Evolutionary conservation across 2,329 filamentous ascomycete species (phyloP), one percentile per base, ranked within the genome.

Genomic region (Ophiostoma piceae): DNA sequence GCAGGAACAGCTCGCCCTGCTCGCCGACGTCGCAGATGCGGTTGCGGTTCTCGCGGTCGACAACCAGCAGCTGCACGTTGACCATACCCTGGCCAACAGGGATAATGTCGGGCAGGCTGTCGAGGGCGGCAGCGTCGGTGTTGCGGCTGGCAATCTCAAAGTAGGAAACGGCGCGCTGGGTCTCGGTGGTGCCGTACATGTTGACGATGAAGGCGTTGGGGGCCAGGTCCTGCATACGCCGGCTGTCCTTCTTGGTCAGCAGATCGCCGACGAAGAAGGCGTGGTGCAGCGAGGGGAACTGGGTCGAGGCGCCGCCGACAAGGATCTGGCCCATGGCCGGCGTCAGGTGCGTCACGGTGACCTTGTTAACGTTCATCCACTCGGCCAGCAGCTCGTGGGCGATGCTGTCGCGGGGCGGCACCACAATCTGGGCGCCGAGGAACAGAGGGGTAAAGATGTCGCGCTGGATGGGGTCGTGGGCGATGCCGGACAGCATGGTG

Each of bases 251-350:
- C 77, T 89, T 96, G 73, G 92, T 96, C 66, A 98, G 79, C 43
- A 97, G 83, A 76, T 98, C 94, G 41, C 95, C 95, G 0, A 98
- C 94, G 73, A 94, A 98, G 83, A 98, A 94, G 22, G 89, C 92
- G 70, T 88, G 84, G 71, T 90, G 84, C n/a, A 98, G 83, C 14
- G 85, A 83, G 1, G 92, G 90, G 76, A 97, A 96, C 74, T 91
- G 79, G 0, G 92, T 88, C 2, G 82, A 89, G 32, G 92, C 91
- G 74, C 91, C 92, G 62, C 93, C 94, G n/a, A 94, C 89, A 1
- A 98, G 82, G 72, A 98, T 95, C 75, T 97, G 92, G 69, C 94
- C 94, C 94, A 98, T 97, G 70, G 95, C 95, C 11, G 95, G 95
- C 1, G 95, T 99, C 54, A 98, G 81, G 79, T 98, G 95, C 14